Conservation (phyloP, 139 green algal genomes). For the Picochlorum costavermella region DNA sequence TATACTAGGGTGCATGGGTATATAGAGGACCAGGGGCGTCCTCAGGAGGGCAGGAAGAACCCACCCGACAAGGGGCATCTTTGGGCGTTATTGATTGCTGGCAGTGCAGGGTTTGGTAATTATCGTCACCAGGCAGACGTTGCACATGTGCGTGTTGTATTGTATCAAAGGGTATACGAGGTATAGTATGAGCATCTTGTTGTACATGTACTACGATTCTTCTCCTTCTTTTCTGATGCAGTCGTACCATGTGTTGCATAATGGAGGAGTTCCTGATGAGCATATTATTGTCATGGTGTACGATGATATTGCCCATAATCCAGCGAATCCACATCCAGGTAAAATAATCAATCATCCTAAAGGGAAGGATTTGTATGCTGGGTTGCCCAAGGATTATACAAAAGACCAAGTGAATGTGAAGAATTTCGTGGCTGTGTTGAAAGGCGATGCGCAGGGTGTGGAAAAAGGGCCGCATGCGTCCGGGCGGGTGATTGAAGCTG, state of each 20-base stretch:
- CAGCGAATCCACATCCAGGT: constrained; percentile 69
- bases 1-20: too few relatives aligned
- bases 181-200: too few relatives aligned
- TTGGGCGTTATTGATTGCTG: constrained; percentile 88
- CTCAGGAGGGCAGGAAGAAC: too few relatives aligned
- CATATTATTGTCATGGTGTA: constrained; percentile 78
- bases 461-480: not conserved
- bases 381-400: constrained; percentile 78
- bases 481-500: not conserved
- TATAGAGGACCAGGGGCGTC: too few relatives aligned
- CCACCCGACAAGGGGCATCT: constrained; percentile 7
- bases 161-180: too few relatives aligned
- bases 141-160: constrained; percentile 25
- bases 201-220: not conserved
- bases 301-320: constrained; percentile 79
- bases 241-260: constrained; percentile 63
- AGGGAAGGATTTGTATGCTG: constrained; percentile 77
- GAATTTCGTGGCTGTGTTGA: constrained; percentile 78
- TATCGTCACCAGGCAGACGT: constrained; percentile 86
- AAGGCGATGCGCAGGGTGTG: constrained; percentile 36
- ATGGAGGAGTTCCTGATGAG: constrained; percentile 43
- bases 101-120: constrained; percentile 73
- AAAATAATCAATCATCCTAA: constrained; percentile 84
- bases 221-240: constrained; percentile 20
- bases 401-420: constrained; percentile 64